phyloP scores from a whole-genome alignment of 306 rosid species.

The Inga laurina region DNA sequence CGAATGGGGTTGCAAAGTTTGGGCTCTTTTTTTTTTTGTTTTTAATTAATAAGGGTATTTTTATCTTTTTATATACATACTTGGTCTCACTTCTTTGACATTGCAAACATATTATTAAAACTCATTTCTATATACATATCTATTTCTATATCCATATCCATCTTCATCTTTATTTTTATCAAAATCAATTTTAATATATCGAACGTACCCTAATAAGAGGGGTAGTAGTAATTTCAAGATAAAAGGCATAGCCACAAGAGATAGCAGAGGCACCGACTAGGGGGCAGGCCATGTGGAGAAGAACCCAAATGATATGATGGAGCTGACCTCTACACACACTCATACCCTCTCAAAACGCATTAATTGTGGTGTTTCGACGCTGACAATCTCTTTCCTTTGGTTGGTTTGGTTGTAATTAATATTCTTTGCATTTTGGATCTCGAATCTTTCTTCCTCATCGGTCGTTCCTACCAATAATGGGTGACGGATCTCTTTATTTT shows the following conservation, averaged over 20 bases:
- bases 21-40: no score
- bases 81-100: no score
- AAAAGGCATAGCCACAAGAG: not conserved
- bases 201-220: not conserved
- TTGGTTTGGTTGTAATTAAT: not conserved
- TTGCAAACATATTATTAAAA: no score
- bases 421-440: not conserved
- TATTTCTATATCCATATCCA: no score
- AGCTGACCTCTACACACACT: not conserved
- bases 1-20: no score
- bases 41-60: no score
- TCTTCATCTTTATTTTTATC: no score
- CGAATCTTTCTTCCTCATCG: not conserved
- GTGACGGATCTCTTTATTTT: no score
- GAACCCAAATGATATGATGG: not conserved
- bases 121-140: no score
- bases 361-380: constrained; percentile 32
- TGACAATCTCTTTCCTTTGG: constrained; percentile 23
- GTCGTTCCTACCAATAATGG: not conserved
- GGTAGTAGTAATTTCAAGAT: not conserved
- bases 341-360: not conserved
- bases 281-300: constrained; percentile 26
- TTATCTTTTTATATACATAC: no score
- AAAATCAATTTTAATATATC: no score
- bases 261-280: not conserved